A percentile compares a stretch with the other conserved stretches of the same genome.
Conservation (phyloP, 78 protist species). For the Cavenderia fasciculata region DNA sequence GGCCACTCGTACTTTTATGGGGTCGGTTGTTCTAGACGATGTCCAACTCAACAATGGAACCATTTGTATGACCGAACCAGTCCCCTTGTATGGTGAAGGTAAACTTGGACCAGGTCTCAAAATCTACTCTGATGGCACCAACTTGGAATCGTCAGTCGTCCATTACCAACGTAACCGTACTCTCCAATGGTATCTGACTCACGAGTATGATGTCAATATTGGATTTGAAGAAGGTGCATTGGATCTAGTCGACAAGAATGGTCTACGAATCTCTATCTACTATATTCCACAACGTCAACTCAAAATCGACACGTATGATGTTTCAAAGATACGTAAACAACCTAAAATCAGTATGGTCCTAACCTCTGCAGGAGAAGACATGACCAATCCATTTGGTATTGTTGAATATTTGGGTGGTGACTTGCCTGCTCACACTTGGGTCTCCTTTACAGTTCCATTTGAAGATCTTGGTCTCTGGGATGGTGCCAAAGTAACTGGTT, state of each 20-base stretch:
- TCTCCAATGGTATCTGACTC: background rate
- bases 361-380: background rate
- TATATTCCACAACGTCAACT: background rate
- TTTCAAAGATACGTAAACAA: background rate
- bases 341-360: background rate
- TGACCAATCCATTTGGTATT: slow-evolving; percentile 3
- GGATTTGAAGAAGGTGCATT: too few species aligned
- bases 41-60: slow-evolving; percentile 36
- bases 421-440: slow-evolving; percentile 24
- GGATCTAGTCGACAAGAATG: background rate
- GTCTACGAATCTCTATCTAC: background rate
- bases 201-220: too few species aligned
- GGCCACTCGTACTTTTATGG: background rate
- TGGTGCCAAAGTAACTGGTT: slow-evolving; percentile 13
- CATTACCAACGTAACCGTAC: background rate
- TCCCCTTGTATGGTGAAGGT: background rate
- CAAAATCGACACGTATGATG: background rate
- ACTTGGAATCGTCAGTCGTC: background rate
- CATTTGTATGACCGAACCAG: background rate
- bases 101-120: background rate
- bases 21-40: slow-evolving; percentile 13
- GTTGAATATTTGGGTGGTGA: slow-evolving; percentile 57
- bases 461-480: slow-evolving; percentile 32
- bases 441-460: slow-evolving; percentile 31
- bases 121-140: background rate